These are phyloP conservation scores for Moringa oleifera DNA, from an alignment of 345 rosid species.

Conservation along the genomic window DNA sequence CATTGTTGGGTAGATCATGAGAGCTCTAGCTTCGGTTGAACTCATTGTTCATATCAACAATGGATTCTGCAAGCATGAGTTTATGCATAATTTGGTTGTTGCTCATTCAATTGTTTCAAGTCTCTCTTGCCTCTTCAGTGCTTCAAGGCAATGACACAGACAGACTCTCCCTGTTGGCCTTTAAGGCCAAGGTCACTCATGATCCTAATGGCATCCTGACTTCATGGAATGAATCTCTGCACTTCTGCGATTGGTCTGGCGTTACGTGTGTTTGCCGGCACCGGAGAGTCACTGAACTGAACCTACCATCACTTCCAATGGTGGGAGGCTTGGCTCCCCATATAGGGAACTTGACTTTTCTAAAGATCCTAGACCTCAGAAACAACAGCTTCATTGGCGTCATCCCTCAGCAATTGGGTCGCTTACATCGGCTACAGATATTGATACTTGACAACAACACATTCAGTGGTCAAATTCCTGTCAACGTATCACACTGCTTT, in stretches of 20 bases:
- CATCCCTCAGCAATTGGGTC: not conserved
- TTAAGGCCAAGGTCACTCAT: conserved; percentile 15
- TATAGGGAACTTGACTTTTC: conserved; percentile 15
- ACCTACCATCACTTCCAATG: conserved; percentile 11
- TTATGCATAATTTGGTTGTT: too few relatives aligned
- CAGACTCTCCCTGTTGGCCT: conserved; percentile 5
- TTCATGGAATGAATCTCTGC: conserved; percentile 25
- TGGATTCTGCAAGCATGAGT: too few relatives aligned
- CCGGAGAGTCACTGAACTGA: conserved; percentile 17
- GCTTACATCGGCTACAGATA: not conserved
- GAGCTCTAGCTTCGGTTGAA: too few relatives aligned
- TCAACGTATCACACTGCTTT: not conserved
- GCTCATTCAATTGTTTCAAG: too few relatives aligned
- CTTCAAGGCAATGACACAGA: not conserved
- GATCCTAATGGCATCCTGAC: conserved; percentile 6
- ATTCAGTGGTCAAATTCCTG: not conserved
- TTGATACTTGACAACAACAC: not conserved
- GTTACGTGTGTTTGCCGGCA: conserved; percentile 20
- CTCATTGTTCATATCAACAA: too few relatives aligned
- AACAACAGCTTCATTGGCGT: conserved; percentile 1
- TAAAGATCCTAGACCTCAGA: conserved; percentile 9
- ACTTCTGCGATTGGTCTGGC: conserved; percentile 23
- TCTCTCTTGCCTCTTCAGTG: not conserved
- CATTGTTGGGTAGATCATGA: too few relatives aligned
- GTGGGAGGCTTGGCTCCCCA: conserved; percentile 15